phyloP scores from a whole-genome alignment of 139 green algal genomes.

The Coccomyxa sp. region DNA sequence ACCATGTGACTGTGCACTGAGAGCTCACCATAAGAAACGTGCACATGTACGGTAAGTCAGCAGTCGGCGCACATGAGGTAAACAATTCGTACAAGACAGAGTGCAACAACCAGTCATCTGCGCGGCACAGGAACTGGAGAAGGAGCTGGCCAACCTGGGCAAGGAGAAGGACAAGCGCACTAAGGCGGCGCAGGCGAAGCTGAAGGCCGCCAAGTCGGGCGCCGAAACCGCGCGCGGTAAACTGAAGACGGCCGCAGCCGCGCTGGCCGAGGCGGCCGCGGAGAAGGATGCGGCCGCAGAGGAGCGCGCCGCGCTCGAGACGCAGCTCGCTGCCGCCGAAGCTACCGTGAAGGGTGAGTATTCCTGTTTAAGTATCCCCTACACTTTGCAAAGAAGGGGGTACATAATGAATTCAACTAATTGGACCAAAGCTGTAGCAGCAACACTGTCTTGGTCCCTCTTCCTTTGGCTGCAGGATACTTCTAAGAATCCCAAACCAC shows the following conservation, averaged over 20 bases:
- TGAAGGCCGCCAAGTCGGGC: conserved; percentile 24
- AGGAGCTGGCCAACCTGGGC: conserved; percentile 74
- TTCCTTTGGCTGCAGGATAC: too few species aligned
- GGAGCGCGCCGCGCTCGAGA: conserved; percentile 49
- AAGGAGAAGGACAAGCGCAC: conserved; percentile 65
- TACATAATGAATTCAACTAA: too few species aligned
- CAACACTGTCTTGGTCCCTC: too few species aligned
- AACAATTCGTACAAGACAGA: too few species aligned
- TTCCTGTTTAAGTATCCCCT: conserved; percentile 9
- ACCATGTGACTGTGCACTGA: too few species aligned
- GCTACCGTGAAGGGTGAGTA: conserved; percentile 32
- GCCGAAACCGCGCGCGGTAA: not conserved
- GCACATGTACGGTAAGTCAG: too few species aligned
- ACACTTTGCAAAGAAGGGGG: not conserved
- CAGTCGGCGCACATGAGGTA: too few species aligned
- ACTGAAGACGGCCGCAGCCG: conserved; percentile 21
- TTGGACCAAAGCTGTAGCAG: too few species aligned
- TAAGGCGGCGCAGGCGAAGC: conserved; percentile 65
- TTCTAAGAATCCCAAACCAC: too few species aligned
- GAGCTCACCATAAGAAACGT: too few species aligned
- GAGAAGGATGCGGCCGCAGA: conserved; percentile 56
- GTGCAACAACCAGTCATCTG: too few species aligned
- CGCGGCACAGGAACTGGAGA: conserved; percentile 53
- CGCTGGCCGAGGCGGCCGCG: conserved; percentile 47
- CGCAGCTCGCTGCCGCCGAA: conserved; percentile 50